Conservation (phyloP, 345 rosid species). For the Lepidium aucheri region DNA sequence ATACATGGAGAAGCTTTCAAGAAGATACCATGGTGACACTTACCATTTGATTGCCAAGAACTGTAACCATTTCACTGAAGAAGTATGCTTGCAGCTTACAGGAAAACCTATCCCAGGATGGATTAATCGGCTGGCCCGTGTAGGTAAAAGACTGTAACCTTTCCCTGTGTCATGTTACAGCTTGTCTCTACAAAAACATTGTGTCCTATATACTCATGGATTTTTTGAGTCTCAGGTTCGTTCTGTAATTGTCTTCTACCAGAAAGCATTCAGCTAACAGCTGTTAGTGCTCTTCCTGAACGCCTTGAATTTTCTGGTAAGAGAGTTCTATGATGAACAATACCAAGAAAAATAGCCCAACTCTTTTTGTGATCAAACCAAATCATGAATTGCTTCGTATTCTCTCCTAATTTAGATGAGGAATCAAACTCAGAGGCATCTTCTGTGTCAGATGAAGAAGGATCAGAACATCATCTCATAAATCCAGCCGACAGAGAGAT, state of each 20-base stretch:
- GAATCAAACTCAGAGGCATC: slow-evolving; percentile 52
- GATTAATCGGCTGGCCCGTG: slow-evolving; percentile 83
- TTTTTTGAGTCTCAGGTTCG: slow-evolving; percentile 61
- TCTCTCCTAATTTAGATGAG: slow-evolving; percentile 28
- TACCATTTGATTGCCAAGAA: slow-evolving; percentile 97
- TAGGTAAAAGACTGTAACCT: slow-evolving; percentile 37
- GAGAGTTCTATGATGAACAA: background rate
- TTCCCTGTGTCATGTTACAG: background rate
- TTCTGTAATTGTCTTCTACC: slow-evolving; percentile 92
- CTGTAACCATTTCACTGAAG: slow-evolving; percentile 93
- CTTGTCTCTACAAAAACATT: background rate
- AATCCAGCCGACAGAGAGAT: slow-evolving; percentile 48
- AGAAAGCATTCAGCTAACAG: slow-evolving; percentile 70
- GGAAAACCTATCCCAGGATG: slow-evolving; percentile 94
- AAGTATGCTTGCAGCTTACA: slow-evolving; percentile 57
- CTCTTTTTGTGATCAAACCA: background rate
- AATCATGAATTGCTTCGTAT: background rate
- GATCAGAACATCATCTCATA: slow-evolving; percentile 60
- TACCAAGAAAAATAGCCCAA: background rate
- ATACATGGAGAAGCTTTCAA: slow-evolving; percentile 72
- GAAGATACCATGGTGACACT: slow-evolving; percentile 71
- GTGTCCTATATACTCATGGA: background rate
- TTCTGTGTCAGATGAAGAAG: slow-evolving; percentile 47
- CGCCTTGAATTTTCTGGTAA: slow-evolving; percentile 65
- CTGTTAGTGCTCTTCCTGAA: slow-evolving; percentile 75